Percentiles rank a stretch among this genome's conserved stretches.
Conservation (phyloP, 2,329 filamentous ascomycete genomes). For the Elsinoe arachidis region DNA sequence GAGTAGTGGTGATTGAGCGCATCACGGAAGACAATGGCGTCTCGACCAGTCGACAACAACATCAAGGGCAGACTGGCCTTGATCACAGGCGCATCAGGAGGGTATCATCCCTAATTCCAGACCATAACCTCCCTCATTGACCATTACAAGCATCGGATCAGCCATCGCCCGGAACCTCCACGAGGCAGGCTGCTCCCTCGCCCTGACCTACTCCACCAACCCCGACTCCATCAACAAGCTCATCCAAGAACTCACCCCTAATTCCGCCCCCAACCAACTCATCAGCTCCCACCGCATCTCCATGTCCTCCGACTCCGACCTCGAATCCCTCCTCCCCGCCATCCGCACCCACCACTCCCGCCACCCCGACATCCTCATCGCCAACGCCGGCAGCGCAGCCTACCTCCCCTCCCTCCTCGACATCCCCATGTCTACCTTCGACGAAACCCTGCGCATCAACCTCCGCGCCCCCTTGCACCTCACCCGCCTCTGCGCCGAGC, state of each 20-base stretch:
- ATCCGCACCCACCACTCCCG: conserved; percentile 47
- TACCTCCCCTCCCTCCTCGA: conserved; percentile 22
- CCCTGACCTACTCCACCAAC: conserved; percentile 50
- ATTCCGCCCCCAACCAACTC: conserved; percentile 13
- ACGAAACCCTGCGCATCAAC: conserved; percentile 32
- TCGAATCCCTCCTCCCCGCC: conserved; percentile 46
- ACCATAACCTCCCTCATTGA: not conserved
- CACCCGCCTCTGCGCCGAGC: conserved; percentile 31
- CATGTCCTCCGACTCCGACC: conserved; percentile 45
- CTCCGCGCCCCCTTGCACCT: conserved; percentile 30
- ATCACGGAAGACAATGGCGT: not conserved
- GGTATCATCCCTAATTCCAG: conserved; percentile 31
- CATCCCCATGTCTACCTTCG: conserved; percentile 30
- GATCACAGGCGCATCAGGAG: conserved; percentile 53
- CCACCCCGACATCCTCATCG: conserved; percentile 54
- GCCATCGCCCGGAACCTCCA: conserved; percentile 51
- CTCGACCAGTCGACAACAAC: conserved; percentile 24
- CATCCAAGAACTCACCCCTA: conserved; percentile 23
- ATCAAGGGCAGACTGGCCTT: conserved; percentile 48
- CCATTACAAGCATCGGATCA: conserved; percentile 46
- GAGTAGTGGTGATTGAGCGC: not conserved
- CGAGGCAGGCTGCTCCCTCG: conserved; percentile 44
- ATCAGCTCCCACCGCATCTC: conserved; percentile 52
- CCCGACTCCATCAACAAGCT: conserved; percentile 24
- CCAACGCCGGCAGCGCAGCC: conserved; percentile 42